A percentile compares a stretch with the other conserved stretches of the same genome.
Evolutionary conservation across 371 early-diverging fungal genomes (phyloP).

Genomic region (Smittium mucronatum): DNA sequence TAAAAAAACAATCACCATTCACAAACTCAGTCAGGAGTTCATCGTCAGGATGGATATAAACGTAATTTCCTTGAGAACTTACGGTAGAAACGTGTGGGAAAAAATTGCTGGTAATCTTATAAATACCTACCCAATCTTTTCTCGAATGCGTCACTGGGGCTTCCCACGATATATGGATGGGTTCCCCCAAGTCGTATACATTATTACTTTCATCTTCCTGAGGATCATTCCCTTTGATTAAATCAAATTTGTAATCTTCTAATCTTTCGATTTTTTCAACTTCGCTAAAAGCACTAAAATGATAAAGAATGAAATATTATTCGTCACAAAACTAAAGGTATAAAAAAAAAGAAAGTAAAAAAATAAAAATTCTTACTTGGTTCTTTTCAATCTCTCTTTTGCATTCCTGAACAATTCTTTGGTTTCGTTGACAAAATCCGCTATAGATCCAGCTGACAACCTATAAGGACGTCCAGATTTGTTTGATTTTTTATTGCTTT

Average conservation of each 20-base stretch:
- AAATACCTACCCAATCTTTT: conserved; percentile 90
- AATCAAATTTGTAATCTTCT: not conserved
- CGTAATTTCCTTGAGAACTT: conserved; percentile 56
- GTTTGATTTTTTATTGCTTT: not conserved
- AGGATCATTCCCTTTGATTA: not conserved
- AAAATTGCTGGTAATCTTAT: conserved; percentile 58
- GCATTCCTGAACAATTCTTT: not conserved
- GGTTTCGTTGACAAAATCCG: not conserved
- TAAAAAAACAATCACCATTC: conserved; percentile 31
- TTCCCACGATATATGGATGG: conserved; percentile 53
- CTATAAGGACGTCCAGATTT: not conserved
- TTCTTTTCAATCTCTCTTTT: not conserved
- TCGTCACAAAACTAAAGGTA: no score
- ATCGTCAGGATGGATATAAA: conserved; percentile 38
- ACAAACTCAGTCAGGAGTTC: conserved; percentile 31
- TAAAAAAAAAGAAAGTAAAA: not conserved
- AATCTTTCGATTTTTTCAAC: not conserved
- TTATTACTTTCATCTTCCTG: not conserved
- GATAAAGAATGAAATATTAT: no score
- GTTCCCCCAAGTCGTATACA: conserved; percentile 49
- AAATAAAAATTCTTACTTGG: not conserved
- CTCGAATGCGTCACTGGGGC: conserved; percentile 53
- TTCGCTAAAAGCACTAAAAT: not conserved
- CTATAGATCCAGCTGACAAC: not conserved
- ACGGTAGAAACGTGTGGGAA: conserved; percentile 55